These are phyloP conservation scores for Alternaria burnsii DNA, from an alignment of 2,329 filamentous ascomycete species.

Conservation along the genomic window DNA sequence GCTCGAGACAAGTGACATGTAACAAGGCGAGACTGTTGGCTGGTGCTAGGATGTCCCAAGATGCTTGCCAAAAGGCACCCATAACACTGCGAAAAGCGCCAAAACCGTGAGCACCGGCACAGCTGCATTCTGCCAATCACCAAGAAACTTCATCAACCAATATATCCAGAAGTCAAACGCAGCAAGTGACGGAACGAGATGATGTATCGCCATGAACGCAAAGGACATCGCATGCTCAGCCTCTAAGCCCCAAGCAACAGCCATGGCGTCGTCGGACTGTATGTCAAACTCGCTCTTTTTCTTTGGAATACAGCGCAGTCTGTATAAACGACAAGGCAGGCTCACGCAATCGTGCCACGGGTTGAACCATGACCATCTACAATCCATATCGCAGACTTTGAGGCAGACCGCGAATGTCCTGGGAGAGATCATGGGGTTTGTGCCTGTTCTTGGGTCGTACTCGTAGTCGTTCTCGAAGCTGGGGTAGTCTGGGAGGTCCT, in stretches of 20 bases:
- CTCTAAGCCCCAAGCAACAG: not conserved
- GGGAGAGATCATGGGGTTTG: not conserved
- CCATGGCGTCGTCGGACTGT: not conserved
- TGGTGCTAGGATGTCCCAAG: not conserved
- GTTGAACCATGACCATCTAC: not conserved
- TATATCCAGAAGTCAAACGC: conserved; percentile 10
- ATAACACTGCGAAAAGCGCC: conserved; percentile 5
- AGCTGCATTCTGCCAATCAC: conserved; percentile 5
- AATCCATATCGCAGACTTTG: not conserved
- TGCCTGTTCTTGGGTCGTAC: not conserved
- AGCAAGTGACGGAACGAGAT: conserved; percentile 6
- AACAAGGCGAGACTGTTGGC: not conserved
- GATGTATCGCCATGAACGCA: conserved; percentile 3
- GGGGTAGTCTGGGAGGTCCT: not conserved
- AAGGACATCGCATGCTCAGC: not conserved
- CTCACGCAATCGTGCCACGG: not conserved
- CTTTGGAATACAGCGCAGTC: too few species aligned
- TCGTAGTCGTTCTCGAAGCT: too few species aligned
- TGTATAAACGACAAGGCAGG: too few species aligned
- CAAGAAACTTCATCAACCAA: conserved; percentile 4
- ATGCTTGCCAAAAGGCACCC: conserved; percentile 4
- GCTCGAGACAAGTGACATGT: not conserved
- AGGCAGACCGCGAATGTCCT: not conserved
- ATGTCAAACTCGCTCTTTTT: too few species aligned
- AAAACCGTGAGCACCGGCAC: conserved; percentile 7